Evolutionary conservation across 2,329 filamentous ascomycete genomes (phyloP), one percentile per base, ranked within the genome.

Genomic region (Fusarium sublunatum): DNA sequence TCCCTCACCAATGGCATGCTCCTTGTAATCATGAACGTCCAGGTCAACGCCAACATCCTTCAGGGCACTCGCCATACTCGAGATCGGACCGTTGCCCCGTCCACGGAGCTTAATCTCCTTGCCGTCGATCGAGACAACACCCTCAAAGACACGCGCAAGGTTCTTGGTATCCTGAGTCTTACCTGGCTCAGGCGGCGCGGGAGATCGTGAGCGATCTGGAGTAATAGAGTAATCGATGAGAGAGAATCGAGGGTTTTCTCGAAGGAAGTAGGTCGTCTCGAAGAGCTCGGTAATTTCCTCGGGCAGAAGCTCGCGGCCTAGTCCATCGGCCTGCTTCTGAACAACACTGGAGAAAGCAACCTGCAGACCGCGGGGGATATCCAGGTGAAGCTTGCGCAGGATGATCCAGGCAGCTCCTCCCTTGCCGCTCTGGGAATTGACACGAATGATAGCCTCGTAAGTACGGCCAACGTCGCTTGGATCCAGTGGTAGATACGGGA

Each of bases 381-480:
- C 95, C 71, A 98, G 90, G 73, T 95, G 87, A 61, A 98, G 87
- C 72, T 92, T 90, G 69, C 91, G 89, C 74, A 93, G 88, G 74
- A 98, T 93, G 74, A 98, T 91, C 91, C 92, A 98, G 46, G 94
- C 93, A 58, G 92, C 89, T 70, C 95, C 95, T 61, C 94, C 94
- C 81, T 99, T 98, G 66, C 94, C 94, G 70, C 88, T 92, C 76
- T 98, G 94, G 15, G 92, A 96, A 82, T 98, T 99, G 85, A 98
- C 94, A 58, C 94, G 91, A 74, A 98, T 98, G 74, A 98, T 91
- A 57, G 94, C 94, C 79, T 98, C 93, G 85, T 98, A 98, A n/a
- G 89, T 97, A 55, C 94, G 88, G 46, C 94, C 94, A 65, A 98
- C 97, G 73, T 98, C 94, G 72, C 91, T 85, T 6, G 94, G 94